Conservation (phyloP, 2,329 filamentous ascomycete species). For the Aspergillus sp. region DNA sequence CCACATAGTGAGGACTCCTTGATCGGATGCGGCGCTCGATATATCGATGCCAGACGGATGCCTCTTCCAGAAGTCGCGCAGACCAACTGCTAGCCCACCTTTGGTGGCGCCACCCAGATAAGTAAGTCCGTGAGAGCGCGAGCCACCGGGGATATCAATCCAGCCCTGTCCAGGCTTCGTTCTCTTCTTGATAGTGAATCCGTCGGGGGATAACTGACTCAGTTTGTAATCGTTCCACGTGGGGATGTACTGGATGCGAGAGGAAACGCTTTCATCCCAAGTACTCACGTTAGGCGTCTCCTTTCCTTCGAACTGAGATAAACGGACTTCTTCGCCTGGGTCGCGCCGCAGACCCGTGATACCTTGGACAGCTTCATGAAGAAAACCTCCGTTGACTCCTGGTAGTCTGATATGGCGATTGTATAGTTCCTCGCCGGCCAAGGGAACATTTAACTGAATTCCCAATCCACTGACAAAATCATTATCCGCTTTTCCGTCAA, state of each 20-base stretch:
- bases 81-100: slow-evolving; percentile 54
- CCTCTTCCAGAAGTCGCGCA: slow-evolving; percentile 58
- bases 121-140: slow-evolving; percentile 49
- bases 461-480: slow-evolving; percentile 49
- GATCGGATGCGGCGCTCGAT: slow-evolving; percentile 43
- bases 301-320: slow-evolving; percentile 34
- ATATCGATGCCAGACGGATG: slow-evolving; percentile 56
- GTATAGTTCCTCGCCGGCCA: slow-evolving; percentile 48
- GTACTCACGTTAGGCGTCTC: slow-evolving; percentile 1
- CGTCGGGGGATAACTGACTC: slow-evolving; percentile 53
- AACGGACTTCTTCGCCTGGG: slow-evolving; percentile 42
- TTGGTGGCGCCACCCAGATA: slow-evolving; percentile 53
- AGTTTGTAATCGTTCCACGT: slow-evolving; percentile 54
- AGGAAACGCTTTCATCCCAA: slow-evolving; percentile 41
- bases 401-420: slow-evolving; percentile 54
- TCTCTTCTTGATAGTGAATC: slow-evolving; percentile 55
- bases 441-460: slow-evolving; percentile 36
- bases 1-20: slow-evolving; percentile 53
- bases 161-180: slow-evolving; percentile 39
- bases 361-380: slow-evolving; percentile 54
- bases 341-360: slow-evolving; percentile 52
- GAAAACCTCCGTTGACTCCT: slow-evolving; percentile 49
- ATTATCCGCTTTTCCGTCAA: slow-evolving; percentile 44
- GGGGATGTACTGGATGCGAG: slow-evolving; percentile 50
- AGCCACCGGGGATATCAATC: slow-evolving; percentile 46